These are phyloP conservation scores for Naganishia antarctica DNA, from an alignment of 768 basidiomycete genomes.

Conservation along the genomic window DNA sequence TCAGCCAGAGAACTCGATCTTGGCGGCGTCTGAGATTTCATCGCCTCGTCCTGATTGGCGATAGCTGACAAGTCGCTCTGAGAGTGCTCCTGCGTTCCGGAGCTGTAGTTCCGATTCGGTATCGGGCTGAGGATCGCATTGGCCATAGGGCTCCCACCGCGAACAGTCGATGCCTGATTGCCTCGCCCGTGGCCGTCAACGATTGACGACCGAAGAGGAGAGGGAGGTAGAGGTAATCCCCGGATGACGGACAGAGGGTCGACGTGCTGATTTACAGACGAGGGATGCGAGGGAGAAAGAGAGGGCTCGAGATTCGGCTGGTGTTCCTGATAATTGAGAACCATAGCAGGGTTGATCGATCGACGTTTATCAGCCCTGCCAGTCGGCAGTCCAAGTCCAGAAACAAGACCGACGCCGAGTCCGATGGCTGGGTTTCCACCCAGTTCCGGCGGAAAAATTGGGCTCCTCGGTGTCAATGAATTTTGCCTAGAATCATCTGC, in stretches of 20 bases:
- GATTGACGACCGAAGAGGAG: constrained; percentile 48
- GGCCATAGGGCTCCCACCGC: constrained; percentile 21
- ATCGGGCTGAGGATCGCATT: constrained; percentile 14
- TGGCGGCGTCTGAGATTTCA: constrained; percentile 32
- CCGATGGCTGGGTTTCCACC: constrained; percentile 28
- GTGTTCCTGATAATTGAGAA: constrained; percentile 48
- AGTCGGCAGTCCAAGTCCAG: constrained; percentile 44
- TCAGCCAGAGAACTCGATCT: constrained; percentile 41
- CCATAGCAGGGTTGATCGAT: constrained; percentile 58
- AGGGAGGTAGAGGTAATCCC: constrained; percentile 44
- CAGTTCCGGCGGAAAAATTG: neutral
- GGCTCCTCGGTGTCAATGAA: constrained; percentile 5
- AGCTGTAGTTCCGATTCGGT: constrained; percentile 9
- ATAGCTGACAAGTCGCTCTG: constrained; percentile 4
- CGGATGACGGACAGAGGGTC: constrained; percentile 33
- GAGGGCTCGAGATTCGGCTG: constrained; percentile 1
- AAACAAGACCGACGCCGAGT: constrained; percentile 40
- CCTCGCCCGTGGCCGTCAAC: constrained; percentile 51
- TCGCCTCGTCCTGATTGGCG: constrained; percentile 1
- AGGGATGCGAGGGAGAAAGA: constrained; percentile 6
- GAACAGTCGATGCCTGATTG: neutral
- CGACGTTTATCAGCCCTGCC: constrained; percentile 54
- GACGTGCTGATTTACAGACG: constrained; percentile 26
- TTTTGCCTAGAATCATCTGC: neutral
- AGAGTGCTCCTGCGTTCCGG: neutral